Evolutionary conservation across 495 filamentous ascomycete species (phyloP).

Genomic region (Tuber calosporum): DNA sequence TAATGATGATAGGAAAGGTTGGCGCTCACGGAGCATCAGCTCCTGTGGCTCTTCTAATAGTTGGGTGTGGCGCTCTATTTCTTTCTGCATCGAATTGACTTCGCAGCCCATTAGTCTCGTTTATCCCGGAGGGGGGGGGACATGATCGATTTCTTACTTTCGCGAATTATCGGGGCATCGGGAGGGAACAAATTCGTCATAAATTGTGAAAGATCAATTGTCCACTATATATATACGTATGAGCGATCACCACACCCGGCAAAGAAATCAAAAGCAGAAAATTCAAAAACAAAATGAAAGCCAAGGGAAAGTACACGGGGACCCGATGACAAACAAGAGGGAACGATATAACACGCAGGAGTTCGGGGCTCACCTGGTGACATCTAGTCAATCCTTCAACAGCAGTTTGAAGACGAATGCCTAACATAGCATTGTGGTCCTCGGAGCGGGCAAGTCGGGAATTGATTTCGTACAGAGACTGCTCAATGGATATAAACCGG

Average conservation of each 20-base stretch:
- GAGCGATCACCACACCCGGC: constrained; percentile 23
- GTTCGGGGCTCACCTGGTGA: constrained; percentile 53
- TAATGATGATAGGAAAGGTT: constrained; percentile 62
- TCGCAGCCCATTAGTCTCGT: constrained; percentile 27
- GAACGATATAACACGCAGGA: constrained; percentile 2
- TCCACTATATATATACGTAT: constrained; percentile 44
- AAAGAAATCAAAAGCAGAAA: constrained; percentile 18
- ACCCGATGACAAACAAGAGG: constrained; percentile 11
- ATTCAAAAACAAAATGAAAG: constrained; percentile 25
- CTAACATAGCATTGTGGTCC: constrained; percentile 70
- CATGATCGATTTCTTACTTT: constrained; percentile 48
- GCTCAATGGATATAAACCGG: constrained; percentile 68
- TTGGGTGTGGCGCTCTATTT: constrained; percentile 79
- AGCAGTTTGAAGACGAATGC: constrained; percentile 70
- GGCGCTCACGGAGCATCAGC: constrained; percentile 62
- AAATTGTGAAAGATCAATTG: constrained; percentile 43
- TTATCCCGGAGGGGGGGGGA: constrained; percentile 1
- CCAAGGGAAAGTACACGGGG: constrained; percentile 4
- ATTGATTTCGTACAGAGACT: constrained; percentile 73
- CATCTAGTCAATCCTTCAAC: constrained; percentile 73
- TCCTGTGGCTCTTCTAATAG: constrained; percentile 75
- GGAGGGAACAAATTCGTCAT: constrained; percentile 40
- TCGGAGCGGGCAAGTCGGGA: constrained; percentile 70
- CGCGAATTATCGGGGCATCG: constrained; percentile 56
- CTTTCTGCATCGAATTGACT: constrained; percentile 75